Conservation (phyloP, 257 asterid species). For the Nyctanthes arbortristis region DNA sequence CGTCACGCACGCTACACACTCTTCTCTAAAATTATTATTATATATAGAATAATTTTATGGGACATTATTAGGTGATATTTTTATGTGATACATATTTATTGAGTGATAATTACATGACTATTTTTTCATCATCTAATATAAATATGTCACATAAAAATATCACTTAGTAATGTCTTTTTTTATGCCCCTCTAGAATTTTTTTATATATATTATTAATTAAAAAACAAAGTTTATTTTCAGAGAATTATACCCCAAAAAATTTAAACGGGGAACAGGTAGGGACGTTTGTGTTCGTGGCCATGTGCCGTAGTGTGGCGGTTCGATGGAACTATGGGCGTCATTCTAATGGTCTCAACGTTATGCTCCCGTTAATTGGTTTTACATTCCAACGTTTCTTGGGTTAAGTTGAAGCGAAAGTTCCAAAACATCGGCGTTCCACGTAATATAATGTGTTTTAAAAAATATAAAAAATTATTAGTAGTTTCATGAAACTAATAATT, state of each 20-base stretch:
- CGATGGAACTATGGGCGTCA: conserved; percentile 19
- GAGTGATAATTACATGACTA: too few species aligned
- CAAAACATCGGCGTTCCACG: too few species aligned
- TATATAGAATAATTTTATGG: too few species aligned
- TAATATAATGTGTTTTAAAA: neutral
- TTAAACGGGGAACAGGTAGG: conserved; percentile 23
- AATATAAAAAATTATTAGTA: too few species aligned
- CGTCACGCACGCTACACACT: neutral
- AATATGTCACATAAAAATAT: too few species aligned
- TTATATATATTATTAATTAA: neutral
- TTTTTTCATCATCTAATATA: neutral
- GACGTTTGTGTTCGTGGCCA: conserved; percentile 38
- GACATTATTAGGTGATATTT: too few species aligned
- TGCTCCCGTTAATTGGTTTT: conserved; percentile 27
- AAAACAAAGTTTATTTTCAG: neutral
- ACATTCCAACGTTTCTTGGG: neutral
- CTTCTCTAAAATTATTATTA: neutral
- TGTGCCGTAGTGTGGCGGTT: conserved; percentile 44
- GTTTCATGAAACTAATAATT: too few species aligned
- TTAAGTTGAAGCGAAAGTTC: too few species aligned
- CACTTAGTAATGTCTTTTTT: too few species aligned
- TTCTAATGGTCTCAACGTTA: conserved; percentile 11
- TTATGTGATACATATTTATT: too few species aligned
- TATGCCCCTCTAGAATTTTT: neutral
- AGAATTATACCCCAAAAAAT: neutral